Evolutionary conservation across 805 yeast genomes (phyloP).

Genomic region (Blastobotrys robertii): DNA sequence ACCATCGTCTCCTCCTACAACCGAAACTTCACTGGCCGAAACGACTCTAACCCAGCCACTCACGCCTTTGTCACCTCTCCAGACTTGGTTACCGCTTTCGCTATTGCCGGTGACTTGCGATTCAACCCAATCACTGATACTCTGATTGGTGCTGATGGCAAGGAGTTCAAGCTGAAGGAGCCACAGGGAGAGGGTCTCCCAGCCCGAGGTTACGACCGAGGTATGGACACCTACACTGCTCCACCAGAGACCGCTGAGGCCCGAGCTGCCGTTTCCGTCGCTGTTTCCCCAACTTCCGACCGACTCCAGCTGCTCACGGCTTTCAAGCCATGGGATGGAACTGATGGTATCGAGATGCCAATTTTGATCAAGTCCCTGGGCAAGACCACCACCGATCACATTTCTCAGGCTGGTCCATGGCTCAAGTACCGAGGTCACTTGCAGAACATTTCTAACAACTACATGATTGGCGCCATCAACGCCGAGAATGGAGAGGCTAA

Average conservation of each 20-base stretch:
- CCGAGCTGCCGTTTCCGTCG: constrained; percentile 64
- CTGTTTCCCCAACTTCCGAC: constrained; percentile 82
- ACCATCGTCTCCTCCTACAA: constrained; percentile 95
- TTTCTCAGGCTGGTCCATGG: constrained; percentile 99
- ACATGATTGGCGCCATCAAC: constrained; percentile 98
- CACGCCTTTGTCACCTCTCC: constrained; percentile 97
- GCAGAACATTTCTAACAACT: constrained; percentile 97
- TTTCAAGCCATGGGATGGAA: constrained; percentile 93
- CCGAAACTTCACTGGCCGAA: constrained; percentile 97
- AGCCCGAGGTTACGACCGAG: constrained; percentile 78
- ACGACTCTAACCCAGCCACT: constrained; percentile 96
- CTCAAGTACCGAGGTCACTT: constrained; percentile 99
- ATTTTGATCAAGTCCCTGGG: constrained; percentile 93
- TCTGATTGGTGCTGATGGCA: constrained; percentile 79
- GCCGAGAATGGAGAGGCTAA: constrained; percentile 94
- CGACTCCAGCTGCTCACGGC: constrained; percentile 93
- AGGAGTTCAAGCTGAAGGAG: constrained; percentile 78
- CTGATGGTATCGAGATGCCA: constrained; percentile 82
- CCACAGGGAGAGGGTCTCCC: constrained; percentile 92
- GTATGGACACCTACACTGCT: constrained; percentile 93
- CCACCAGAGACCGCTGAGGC: constrained; percentile 60
- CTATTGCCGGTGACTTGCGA: constrained; percentile 91
- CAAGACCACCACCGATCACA: constrained; percentile 98
- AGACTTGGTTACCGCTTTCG: constrained; percentile 90
- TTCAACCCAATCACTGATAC: constrained; percentile 93